Evolutionary conservation across 352 stramenopile genomes (phyloP).

Genomic region (Pythium biforme): DNA sequence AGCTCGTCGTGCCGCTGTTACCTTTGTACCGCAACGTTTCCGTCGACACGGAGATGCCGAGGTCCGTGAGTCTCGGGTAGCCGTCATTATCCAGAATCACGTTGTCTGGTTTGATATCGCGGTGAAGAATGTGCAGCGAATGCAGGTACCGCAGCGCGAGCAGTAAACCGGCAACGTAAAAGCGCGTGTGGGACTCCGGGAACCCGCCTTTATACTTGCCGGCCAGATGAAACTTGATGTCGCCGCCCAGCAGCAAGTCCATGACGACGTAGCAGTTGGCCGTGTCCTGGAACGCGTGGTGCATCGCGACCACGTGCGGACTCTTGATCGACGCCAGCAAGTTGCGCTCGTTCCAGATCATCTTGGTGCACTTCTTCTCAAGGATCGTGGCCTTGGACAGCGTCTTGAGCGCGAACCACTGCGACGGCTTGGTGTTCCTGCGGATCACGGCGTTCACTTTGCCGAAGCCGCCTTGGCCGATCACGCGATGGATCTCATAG

Average conservation of each 20-base stretch:
- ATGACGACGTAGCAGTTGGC: conserved; percentile 79
- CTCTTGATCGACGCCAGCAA: conserved; percentile 49
- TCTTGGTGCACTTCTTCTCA: conserved; percentile 56
- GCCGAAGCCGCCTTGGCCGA: conserved; percentile 69
- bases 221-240: conserved; percentile 70
- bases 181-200: conserved; percentile 41
- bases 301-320: conserved; percentile 56
- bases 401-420: conserved; percentile 76
- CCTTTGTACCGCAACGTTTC: conserved; percentile 42
- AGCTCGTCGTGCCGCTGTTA: conserved; percentile 61
- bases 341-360: conserved; percentile 82
- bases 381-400: conserved; percentile 59
- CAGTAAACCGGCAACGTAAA: conserved; percentile 61
- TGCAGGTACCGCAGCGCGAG: conserved; percentile 74
- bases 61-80: conserved; percentile 68
- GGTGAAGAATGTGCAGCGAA: conserved; percentile 61
- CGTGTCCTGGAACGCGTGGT: conserved; percentile 66
- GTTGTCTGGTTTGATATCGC: conserved; percentile 86
- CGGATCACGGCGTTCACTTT: conserved; percentile 75
- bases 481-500: conserved; percentile 65
- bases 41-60: conserved; percentile 67
- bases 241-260: conserved; percentile 68
- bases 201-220: conserved; percentile 56
- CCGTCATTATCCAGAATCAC: conserved; percentile 81
- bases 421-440: conserved; percentile 45